Evolutionary conservation across 1,284 basidiomycete species (phyloP), one percentile per base, ranked within the genome.

Genomic region (Stereum hirsutum): DNA sequence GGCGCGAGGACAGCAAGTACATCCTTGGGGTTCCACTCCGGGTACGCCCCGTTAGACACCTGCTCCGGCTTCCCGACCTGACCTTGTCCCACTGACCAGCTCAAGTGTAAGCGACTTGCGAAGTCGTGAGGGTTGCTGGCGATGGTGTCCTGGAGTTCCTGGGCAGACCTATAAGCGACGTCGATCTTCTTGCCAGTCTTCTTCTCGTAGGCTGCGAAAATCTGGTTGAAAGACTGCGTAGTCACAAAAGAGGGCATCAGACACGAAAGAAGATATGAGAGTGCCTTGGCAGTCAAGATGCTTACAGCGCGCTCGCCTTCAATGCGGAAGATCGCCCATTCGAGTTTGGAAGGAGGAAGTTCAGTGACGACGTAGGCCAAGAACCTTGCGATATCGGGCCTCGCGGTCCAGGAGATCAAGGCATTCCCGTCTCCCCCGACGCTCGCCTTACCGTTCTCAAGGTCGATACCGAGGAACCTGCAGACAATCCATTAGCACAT

Each of bases 321-420:
- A 21, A 70, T 56, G 26, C 59, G 59, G 51, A 70, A 58, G 3
- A 51, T 55, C 5, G 46, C 49, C 44, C 59, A 46, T 6, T 61
- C 52, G 17, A 68, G 50, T 20, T 59, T 52, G 15, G 53, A 49
- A 1, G 42, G 23, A 1, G 62, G 55, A 7, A 62, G 45, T 6
- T 57, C 50, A 15, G 60, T 59, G 27, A 69, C 55, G 35, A 60
- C 51, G 41, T 69, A 51, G 6, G 57, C 64, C 6, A 65, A 37
- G 43, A 61, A 70, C 14, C 61, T 56, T 49, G 37, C 57, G 25
- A 65, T 54, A 40, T 70, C 64, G 2, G 41, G 47, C 31, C 59
- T 45, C 23, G 60, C 44, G 1, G 66, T 64, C 44, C 55, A 61
- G 7, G 62, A 60, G 40, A 57, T 52, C 14, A 41, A 46, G 1